phyloP scores from a whole-genome alignment of 148 eudicot species.

The Simmondsia chinensis region DNA sequence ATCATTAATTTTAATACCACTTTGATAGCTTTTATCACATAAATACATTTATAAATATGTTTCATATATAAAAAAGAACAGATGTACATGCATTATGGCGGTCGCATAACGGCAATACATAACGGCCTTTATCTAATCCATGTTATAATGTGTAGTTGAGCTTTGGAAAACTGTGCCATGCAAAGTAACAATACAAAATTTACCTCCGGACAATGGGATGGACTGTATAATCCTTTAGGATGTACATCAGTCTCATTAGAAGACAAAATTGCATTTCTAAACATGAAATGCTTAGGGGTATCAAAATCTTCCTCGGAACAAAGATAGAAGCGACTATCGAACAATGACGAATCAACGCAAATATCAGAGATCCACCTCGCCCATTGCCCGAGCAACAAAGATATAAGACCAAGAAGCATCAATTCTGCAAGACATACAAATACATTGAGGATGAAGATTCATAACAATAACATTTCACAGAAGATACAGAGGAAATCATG shows the following conservation, averaged over 20 bases:
- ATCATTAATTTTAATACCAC: too few relatives aligned
- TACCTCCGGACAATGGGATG: conserved; percentile 60
- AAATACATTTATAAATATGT: too few relatives aligned
- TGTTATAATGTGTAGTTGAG: too few relatives aligned
- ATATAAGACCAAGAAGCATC: conserved; percentile 95
- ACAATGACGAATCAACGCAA: conserved; percentile 88
- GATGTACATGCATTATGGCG: too few relatives aligned
- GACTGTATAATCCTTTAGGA: conserved; percentile 36
- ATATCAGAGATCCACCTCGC: conserved; percentile 82
- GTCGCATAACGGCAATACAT: too few relatives aligned
- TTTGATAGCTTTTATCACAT: too few relatives aligned
- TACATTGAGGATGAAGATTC: background rate
- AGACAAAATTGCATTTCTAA: conserved; percentile 19
- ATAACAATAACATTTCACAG: background rate
- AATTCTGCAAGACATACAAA: conserved; percentile 38
- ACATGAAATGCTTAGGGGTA: conserved; percentile 13
- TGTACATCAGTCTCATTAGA: conserved; percentile 47
- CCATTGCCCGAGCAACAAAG: conserved; percentile 88
- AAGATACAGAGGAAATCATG: too few relatives aligned
- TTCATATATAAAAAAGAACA: too few relatives aligned
- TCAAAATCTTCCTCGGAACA: conserved; percentile 75
- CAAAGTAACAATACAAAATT: too few relatives aligned
- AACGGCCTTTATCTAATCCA: too few relatives aligned
- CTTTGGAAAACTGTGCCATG: background rate
- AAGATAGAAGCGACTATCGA: conserved; percentile 64